phyloP scores from a whole-genome alignment of 2,329 filamentous ascomycete species.

The Cylindrodendrum hubeiense region DNA sequence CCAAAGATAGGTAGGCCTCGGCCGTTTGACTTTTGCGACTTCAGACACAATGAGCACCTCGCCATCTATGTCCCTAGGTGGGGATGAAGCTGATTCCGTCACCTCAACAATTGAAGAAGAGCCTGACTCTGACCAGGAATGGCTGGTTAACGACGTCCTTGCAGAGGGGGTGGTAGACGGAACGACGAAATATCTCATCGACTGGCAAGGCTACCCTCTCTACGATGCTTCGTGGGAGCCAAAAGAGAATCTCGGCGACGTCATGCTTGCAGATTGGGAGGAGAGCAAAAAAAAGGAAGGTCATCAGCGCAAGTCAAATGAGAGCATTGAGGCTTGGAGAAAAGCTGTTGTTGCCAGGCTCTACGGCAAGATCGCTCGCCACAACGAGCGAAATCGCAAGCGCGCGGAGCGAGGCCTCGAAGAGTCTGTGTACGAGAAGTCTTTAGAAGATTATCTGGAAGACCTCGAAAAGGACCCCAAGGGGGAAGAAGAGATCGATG shows the following conservation, averaged over 20 bases:
- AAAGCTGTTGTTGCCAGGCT: conserved; percentile 46
- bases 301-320: conserved; percentile 48
- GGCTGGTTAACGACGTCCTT: conserved; percentile 64
- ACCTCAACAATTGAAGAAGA: conserved; percentile 50
- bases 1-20: background rate
- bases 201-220: conserved; percentile 53
- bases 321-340: conserved; percentile 55
- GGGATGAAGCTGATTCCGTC: conserved; percentile 46
- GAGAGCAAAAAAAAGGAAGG: conserved; percentile 52
- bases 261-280: conserved; percentile 58
- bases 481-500: conserved; percentile 25
- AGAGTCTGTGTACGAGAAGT: conserved; percentile 34
- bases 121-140: conserved; percentile 58
- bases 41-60: background rate
- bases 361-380: conserved; percentile 50
- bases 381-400: conserved; percentile 58
- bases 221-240: conserved; percentile 65
- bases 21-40: background rate
- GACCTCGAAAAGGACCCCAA: conserved; percentile 27
- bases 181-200: conserved; percentile 48
- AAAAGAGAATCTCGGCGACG: conserved; percentile 53
- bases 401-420: conserved; percentile 54
- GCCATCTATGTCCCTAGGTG: background rate
- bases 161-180: conserved; percentile 54
- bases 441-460: conserved; percentile 40